A percentile compares a stretch with the other conserved stretches of the same genome.
These are phyloP conservation scores for Trypanosoma lewisi DNA, from an alignment of 208 protist genomes.

Conservation along the genomic window DNA sequence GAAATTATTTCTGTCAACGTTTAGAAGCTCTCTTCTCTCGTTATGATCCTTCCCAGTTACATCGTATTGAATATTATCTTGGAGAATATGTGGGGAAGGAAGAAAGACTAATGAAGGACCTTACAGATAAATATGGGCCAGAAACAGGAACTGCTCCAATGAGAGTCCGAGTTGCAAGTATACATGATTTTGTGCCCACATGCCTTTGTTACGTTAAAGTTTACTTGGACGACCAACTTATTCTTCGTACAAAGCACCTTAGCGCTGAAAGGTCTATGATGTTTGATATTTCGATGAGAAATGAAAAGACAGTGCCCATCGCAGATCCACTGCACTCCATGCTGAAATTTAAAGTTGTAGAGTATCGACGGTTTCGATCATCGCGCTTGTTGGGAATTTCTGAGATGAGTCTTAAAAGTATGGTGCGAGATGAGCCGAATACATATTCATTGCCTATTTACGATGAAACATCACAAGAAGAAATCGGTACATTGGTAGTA, in stretches of 20 bases:
- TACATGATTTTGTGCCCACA: conserved; percentile 40
- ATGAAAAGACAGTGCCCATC: conserved; percentile 56
- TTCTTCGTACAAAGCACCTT: conserved; percentile 57
- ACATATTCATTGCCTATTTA: conserved; percentile 67
- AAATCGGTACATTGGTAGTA: conserved; percentile 50
- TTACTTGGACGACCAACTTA: conserved; percentile 45
- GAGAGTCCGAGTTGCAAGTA: conserved; percentile 60
- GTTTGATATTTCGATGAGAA: conserved; percentile 63
- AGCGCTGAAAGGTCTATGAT: conserved; percentile 22
- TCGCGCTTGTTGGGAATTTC: conserved; percentile 38
- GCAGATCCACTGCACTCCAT: conserved; percentile 36
- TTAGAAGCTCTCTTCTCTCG: conserved; percentile 35
- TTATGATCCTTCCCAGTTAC: conserved; percentile 48
- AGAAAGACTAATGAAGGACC: conserved; percentile 34
- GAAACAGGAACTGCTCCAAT: conserved; percentile 53
- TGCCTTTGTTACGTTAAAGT: conserved; percentile 69
- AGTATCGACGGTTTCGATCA: conserved; percentile 37
- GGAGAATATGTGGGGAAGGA: conserved; percentile 36
- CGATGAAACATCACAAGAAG: conserved; percentile 9
- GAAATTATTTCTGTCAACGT: conserved; percentile 26
- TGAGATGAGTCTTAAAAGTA: conserved; percentile 48
- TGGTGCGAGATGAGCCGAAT: conserved; percentile 69
- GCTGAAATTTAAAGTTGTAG: conserved; percentile 57
- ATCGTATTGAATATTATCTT: conserved; percentile 64
- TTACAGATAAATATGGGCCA: conserved; percentile 26